Evolutionary conservation across 176 grass and related monocot genomes (phyloP).

Genomic region (Ensete glaucum): DNA sequence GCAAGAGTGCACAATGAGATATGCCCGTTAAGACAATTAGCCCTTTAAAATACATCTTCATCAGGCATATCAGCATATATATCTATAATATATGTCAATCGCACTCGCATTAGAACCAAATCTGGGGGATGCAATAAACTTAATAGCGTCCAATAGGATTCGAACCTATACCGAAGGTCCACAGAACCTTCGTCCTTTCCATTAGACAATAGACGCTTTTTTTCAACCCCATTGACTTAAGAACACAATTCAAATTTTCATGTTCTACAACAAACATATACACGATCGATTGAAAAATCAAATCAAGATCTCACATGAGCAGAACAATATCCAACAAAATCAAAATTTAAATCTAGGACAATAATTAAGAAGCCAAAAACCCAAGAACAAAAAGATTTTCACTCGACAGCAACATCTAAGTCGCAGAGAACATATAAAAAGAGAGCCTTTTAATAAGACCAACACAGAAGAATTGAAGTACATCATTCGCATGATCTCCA

Average conservation of each 20-base stretch:
- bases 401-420: too few species aligned
- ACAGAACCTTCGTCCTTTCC: slow-evolving; percentile 26
- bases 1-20: not conserved
- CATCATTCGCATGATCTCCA: too few species aligned
- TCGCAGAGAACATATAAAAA: too few species aligned
- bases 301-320: not conserved
- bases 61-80: too few species aligned
- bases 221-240: not conserved
- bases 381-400: too few species aligned
- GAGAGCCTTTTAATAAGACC: too few species aligned
- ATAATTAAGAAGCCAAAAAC: too few species aligned
- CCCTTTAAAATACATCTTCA: too few species aligned
- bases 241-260: not conserved
- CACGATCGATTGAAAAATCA: not conserved
- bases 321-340: too few species aligned
- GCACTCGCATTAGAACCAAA: not conserved
- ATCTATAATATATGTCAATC: not conserved
- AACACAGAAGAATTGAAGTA: too few species aligned
- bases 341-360: too few species aligned
- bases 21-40: not conserved
- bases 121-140: not conserved
- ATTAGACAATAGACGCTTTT: slow-evolving; percentile 44
- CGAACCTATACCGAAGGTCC: slow-evolving; percentile 41
- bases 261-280: too few species aligned
- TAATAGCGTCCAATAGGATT: slow-evolving; percentile 48